phyloP scores from a whole-genome alignment of 148 eudicot genomes.

The Persicaria maculosa region DNA sequence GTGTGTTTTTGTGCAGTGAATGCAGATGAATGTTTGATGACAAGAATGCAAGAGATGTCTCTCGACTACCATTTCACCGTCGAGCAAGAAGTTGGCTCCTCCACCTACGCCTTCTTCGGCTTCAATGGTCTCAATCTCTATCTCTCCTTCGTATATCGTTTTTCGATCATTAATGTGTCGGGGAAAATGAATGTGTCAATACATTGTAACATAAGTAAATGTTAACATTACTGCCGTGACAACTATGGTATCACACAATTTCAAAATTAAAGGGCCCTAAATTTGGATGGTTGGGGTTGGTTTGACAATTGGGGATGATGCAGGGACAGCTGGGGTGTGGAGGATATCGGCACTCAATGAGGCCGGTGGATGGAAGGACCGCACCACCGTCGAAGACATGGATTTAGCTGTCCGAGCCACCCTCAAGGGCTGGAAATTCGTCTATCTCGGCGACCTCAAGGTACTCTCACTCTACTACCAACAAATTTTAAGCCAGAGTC shows the following conservation, averaged over 20 bases:
- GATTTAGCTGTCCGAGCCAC: conserved; percentile 33
- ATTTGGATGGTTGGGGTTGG: neutral
- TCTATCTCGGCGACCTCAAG: conserved; percentile 24
- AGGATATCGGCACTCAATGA: conserved; percentile 33
- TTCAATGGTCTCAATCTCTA: conserved; percentile 27
- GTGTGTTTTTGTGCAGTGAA: conserved; percentile 21
- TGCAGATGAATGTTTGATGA: conserved; percentile 37
- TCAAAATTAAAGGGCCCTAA: neutral
- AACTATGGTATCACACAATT: too few species aligned
- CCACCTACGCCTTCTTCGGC: conserved; percentile 39
- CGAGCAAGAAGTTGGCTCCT: conserved; percentile 43
- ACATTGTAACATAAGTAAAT: too few species aligned
- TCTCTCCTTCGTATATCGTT: neutral
- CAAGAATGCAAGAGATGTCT: conserved; percentile 44
- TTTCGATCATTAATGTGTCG: neutral
- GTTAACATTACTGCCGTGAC: too few species aligned
- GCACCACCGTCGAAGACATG: conserved; percentile 39
- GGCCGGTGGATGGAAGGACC: conserved; percentile 43
- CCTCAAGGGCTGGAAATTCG: conserved; percentile 35
- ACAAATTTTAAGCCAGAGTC: too few species aligned
- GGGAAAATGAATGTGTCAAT: too few species aligned
- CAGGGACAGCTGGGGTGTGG: conserved; percentile 44
- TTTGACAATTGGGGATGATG: neutral
- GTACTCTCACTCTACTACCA: conserved; percentile 1
- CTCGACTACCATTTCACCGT: conserved; percentile 37